These are phyloP conservation scores for Dipodascus albidus DNA, from an alignment of 805 yeast genomes.

Conservation along the genomic window DNA sequence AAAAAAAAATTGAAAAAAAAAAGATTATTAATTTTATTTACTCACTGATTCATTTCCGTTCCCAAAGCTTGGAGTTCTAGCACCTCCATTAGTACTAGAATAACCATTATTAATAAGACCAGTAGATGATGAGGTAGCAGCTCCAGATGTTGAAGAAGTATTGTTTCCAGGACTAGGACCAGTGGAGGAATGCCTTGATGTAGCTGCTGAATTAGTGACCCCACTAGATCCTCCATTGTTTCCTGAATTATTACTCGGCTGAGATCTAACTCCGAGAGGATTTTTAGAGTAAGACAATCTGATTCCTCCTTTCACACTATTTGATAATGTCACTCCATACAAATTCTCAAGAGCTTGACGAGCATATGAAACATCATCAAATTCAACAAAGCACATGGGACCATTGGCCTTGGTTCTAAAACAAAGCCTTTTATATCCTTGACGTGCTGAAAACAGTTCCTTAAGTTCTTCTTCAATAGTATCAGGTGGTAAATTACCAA, in stretches of 20 bases:
- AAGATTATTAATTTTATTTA: no score
- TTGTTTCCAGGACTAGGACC: background rate
- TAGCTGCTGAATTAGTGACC: background rate
- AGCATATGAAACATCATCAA: conserved; percentile 90
- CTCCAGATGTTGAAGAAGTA: background rate
- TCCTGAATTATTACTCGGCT: conserved; percentile 18
- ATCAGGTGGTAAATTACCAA: conserved; percentile 97
- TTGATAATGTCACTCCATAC: conserved; percentile 83
- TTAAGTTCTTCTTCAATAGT: conserved; percentile 90
- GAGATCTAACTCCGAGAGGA: conserved; percentile 91
- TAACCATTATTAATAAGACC: background rate
- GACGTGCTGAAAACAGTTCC: conserved; percentile 74
- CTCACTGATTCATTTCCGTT: background rate
- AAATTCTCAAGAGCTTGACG: conserved; percentile 88
- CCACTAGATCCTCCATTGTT: background rate
- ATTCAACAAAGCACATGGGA: conserved; percentile 99
- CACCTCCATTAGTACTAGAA: background rate
- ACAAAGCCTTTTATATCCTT: conserved; percentile 85
- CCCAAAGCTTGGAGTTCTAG: background rate
- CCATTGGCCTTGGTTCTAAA: conserved; percentile 82
- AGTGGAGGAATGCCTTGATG: background rate
- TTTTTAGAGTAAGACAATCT: conserved; percentile 89
- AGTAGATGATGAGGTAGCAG: background rate
- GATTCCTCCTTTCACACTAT: conserved; percentile 89
- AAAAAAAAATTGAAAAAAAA: background rate